phyloP scores from a whole-genome alignment of 2,329 filamentous ascomycete genomes.

The Knoxdaviesia proteae region DNA sequence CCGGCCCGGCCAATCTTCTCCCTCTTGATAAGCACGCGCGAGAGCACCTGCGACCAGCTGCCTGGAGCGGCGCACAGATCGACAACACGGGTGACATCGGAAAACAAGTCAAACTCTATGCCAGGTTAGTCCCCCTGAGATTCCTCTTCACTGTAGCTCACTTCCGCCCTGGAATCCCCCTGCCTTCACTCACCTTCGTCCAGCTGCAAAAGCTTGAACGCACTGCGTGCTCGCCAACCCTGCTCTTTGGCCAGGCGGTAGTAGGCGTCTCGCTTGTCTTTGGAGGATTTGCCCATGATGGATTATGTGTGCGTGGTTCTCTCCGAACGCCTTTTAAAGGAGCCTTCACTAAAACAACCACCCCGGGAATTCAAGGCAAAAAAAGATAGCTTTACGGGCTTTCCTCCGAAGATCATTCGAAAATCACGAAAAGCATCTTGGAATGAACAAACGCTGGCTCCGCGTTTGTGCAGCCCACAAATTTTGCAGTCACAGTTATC shows the following conservation, averaged over 20 bases:
- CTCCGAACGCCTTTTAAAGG: too few species aligned
- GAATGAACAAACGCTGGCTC: too few species aligned
- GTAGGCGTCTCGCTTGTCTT: conserved; percentile 96
- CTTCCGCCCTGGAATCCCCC: too few species aligned
- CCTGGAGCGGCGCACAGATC: conserved; percentile 91
- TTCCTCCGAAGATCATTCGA: too few species aligned
- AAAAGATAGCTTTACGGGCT: too few species aligned
- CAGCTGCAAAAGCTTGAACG: conserved; percentile 91
- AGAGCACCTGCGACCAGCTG: conserved; percentile 94
- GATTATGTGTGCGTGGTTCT: background rate
- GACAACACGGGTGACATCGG: conserved; percentile 75
- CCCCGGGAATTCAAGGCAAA: too few species aligned
- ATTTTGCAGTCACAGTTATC: too few species aligned
- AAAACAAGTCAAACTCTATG: conserved; percentile 81
- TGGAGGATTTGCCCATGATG: conserved; percentile 85
- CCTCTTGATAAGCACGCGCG: conserved; percentile 77
- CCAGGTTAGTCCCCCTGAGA: background rate
- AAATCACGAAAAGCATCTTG: too few species aligned
- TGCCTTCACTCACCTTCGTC: conserved; percentile 40
- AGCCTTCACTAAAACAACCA: too few species aligned
- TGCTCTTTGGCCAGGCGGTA: conserved; percentile 97
- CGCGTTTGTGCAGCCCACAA: too few species aligned
- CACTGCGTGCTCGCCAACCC: conserved; percentile 89
- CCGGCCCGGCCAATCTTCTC: conserved; percentile 72
- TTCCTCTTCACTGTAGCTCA: too few species aligned